These are phyloP conservation scores for Coffea eugenioides DNA, from an alignment of 257 asterid genomes.

Conservation along the genomic window DNA sequence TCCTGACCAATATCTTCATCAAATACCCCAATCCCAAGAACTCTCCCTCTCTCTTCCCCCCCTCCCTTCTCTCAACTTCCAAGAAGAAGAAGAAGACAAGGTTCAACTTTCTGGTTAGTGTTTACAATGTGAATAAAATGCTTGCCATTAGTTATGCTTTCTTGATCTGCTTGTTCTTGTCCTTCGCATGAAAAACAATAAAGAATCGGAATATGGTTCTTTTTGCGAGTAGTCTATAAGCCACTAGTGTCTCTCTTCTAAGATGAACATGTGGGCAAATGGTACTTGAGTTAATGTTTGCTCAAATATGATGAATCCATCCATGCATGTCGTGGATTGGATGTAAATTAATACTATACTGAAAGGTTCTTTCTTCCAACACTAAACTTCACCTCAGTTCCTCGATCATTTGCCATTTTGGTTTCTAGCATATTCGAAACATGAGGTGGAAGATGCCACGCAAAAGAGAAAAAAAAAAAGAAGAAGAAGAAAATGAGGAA, in stretches of 20 bases:
- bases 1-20: conserved; percentile 4
- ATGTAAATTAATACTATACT: too few relatives aligned
- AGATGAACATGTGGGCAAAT: background rate
- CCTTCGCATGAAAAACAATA: background rate
- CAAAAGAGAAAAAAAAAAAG: too few relatives aligned
- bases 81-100: conserved; percentile 24
- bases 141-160: background rate
- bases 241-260: too few relatives aligned
- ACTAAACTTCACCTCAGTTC: background rate
- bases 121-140: background rate
- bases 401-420: background rate
- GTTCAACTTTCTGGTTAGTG: conserved; percentile 23
- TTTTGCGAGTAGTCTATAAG: background rate
- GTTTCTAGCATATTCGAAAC: too few relatives aligned
- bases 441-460: too few relatives aligned
- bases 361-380: too few relatives aligned
- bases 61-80: conserved; percentile 15
- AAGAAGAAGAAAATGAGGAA: background rate
- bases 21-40: conserved; percentile 3
- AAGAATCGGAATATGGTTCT: background rate
- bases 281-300: too few relatives aligned
- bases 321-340: background rate
- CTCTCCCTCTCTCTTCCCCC: conserved; percentile 15
- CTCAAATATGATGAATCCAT: background rate
- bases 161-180: background rate